Percentiles rank a stretch among this genome's conserved stretches.
These are phyloP conservation scores for Eucalyptus curtisii DNA, from an alignment of 345 rosid genomes.

Conservation along the genomic window DNA sequence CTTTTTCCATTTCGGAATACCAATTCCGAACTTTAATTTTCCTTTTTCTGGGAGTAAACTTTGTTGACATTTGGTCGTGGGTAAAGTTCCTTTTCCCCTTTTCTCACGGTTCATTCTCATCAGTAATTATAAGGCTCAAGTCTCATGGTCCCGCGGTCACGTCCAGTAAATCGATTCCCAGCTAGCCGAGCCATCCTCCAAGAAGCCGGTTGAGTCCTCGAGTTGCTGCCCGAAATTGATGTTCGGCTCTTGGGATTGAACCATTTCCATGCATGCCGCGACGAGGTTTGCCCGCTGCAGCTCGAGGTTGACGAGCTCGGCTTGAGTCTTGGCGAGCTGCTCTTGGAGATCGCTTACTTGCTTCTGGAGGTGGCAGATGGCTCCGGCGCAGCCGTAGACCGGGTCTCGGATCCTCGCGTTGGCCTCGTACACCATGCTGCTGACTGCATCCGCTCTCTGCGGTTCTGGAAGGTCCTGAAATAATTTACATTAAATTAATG, in stretches of 20 bases:
- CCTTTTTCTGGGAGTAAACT: background rate
- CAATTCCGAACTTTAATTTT: background rate
- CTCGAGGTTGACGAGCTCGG: conserved; percentile 20
- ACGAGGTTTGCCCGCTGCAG: conserved; percentile 17
- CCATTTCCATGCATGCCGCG: conserved; percentile 25
- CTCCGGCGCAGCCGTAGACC: conserved; percentile 30
- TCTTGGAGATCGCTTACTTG: conserved; percentile 29
- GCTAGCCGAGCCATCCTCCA: background rate
- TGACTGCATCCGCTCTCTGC: conserved; percentile 32
- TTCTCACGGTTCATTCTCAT: background rate
- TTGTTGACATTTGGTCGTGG: background rate
- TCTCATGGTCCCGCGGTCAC: background rate
- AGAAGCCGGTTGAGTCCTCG: background rate
- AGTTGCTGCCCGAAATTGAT: background rate
- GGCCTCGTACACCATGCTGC: conserved; percentile 39
- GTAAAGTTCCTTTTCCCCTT: background rate
- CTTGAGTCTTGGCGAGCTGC: conserved; percentile 23
- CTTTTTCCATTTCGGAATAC: background rate
- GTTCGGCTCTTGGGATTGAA: background rate
- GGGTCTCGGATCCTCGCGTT: conserved; percentile 29
- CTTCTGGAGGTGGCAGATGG: conserved; percentile 29
- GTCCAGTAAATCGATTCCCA: conserved; percentile 1
- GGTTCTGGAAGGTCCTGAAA: conserved; percentile 27
- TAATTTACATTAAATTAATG: background rate
- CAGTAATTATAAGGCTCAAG: background rate